Evolutionary conservation across 169 alveolate genomes (phyloP), one percentile per base, ranked within the genome.

Genomic region (Cryptosporidium baileyi): DNA sequence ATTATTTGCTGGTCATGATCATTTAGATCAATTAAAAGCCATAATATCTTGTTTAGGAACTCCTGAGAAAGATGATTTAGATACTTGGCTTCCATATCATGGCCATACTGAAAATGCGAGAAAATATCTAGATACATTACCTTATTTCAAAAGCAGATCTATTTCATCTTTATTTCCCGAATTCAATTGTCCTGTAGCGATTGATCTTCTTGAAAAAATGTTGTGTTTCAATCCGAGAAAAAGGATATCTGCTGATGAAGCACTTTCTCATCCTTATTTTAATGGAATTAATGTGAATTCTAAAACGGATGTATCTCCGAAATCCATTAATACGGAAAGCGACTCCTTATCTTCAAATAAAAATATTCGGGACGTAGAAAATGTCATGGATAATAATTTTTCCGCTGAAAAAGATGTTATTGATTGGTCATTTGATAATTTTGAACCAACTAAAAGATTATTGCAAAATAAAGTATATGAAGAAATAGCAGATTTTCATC

Each of bases 231-330:
- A 96, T 80, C 99, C 99, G 9, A 94, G 93, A 67, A 93, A 92
- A 38, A 91, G 99, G 85, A 95, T 97, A 9, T 92, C 99, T 32
- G 96, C 97, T n/a, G 97, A 95, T 26, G 98, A 95, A 79, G 97
- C 98, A 3, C 90, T 98, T 9, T 89, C 96, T 26, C 99, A 98
- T 88, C 98, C 98, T 44, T 95, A 96, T 92, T 94, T 94, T 59
- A 81, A 88, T 40, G 93, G 82, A 1, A 67, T 81, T 1, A 38
- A 80, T n/a, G 47, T 34, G 22, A 57, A 36, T 19, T 54, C 51
- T n/a, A 61, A 61, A 32, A 30, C n/a, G 7, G 30, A 41, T 7
- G 57, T 22, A 15, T 54, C 41, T 59, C 74, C 47, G 13, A 67
- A 26, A 30, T 40, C 47, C 32, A 11, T 26, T 2, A 57, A 2